Evolutionary conservation across 2,329 filamentous ascomycete species (phyloP).

Genomic region (Colletotrichum cereale): DNA sequence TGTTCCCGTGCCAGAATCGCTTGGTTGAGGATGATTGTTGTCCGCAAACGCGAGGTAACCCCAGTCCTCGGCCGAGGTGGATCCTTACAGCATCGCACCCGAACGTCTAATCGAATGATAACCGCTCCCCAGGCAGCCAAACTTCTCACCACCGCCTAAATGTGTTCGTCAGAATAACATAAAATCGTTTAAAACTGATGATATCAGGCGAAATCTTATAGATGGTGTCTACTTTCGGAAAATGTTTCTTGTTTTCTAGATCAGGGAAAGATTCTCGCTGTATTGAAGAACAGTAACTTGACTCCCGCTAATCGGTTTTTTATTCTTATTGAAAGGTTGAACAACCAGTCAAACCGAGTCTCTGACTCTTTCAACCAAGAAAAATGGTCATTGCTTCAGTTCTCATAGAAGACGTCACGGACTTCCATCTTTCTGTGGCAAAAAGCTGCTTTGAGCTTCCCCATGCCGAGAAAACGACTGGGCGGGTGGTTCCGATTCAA

Average conservation of each 20-base stretch:
- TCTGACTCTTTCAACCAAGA: not conserved
- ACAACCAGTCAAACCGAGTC: not conserved
- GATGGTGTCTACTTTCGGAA: not conserved
- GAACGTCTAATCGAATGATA: not conserved
- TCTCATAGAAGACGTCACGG: constrained; percentile 42
- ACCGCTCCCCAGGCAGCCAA: not conserved
- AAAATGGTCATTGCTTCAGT: constrained; percentile 45
- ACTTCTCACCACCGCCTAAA: not conserved
- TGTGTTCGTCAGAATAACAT: not conserved
- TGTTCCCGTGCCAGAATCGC: not conserved
- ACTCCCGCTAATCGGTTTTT: not conserved
- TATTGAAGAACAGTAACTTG: not conserved
- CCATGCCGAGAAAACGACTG: constrained; percentile 44
- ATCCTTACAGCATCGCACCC: not conserved
- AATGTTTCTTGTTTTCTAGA: not conserved
- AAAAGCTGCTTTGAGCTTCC: constrained; percentile 43
- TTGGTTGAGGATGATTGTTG: not conserved
- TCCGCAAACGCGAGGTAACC: not conserved
- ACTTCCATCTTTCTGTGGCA: constrained; percentile 37
- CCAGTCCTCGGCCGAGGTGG: constrained; percentile 15
- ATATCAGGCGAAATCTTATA: not conserved
- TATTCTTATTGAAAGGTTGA: not conserved
- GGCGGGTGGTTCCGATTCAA: constrained; percentile 45
- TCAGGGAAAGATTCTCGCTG: not conserved
- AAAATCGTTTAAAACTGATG: not conserved